Base-by-base conservation (phyloP, 306 rosid genomes). In the Erythrophleum fordii region DNA sequence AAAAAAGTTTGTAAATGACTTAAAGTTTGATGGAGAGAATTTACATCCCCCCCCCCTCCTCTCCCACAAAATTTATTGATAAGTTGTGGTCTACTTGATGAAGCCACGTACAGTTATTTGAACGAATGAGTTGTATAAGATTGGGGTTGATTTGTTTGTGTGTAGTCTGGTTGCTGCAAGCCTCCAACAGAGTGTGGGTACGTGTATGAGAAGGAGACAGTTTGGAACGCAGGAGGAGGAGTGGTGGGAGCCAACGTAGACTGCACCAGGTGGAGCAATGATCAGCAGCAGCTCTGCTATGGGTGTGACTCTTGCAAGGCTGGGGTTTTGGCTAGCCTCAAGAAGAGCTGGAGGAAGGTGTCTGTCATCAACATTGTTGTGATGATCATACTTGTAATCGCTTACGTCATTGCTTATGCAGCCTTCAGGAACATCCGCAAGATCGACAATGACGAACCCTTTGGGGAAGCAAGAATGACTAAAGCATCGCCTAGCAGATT, bases 161-260 rank as follows among this genome's bases (percentile, higher is more conserved):
- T 76, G 83, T 20, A 92, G 97, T 90, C 94, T 62, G 97, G 97
- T 22, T 93, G 97, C 82, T 93, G 97, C 89, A 93, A 91, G 84
- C 93, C 97, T 26, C 97, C 90, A 0, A 84, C 97, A 7, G 94
- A 77, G 35, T 93, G 94, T 61, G 98, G 93, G 3, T 87, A 46
- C 58, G 11, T 2, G 18, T 91, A 88, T 64, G 22, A 66, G 69
- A 91, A 87, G 7, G 94, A 90, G 82, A 93, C 97, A 0, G 0
- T 18, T 25, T 93, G 97, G 97, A 80, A 18, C 11, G 0, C 61
- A 0, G 85, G 75, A 42, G 80, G 51, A 13, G 91, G 85, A 7
- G 2, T 14, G 5, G 44, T 34, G 1, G 90, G 80, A 45, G 23
- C 69, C 11, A 77, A 69, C 53, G 5, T 82, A 0, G 97, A 93